phyloP scores from a whole-genome alignment of 768 basidiomycete species.

The Calocybe indica region DNA sequence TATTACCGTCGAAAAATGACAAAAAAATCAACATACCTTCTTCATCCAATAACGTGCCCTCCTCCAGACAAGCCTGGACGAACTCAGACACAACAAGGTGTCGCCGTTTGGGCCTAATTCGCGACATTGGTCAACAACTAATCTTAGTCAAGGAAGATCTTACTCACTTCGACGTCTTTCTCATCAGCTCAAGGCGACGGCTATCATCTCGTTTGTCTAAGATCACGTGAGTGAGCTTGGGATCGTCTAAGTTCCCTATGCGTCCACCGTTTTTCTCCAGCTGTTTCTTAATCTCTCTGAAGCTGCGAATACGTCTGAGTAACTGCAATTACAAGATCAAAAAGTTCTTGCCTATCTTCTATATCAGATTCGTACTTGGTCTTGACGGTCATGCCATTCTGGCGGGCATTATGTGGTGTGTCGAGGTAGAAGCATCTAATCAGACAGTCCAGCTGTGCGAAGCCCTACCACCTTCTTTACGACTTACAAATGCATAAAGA shows the following conservation, averaged over 20 bases:
- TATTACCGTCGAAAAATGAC: neutral
- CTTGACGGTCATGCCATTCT: conserved; percentile 56
- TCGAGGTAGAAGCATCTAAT: conserved; percentile 86
- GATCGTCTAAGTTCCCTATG: conserved; percentile 61
- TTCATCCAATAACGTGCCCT: conserved; percentile 78
- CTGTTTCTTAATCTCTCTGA: conserved; percentile 40
- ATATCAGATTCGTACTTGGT: conserved; percentile 49
- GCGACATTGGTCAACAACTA: conserved; percentile 8
- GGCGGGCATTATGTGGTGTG: conserved; percentile 63
- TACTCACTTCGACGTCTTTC: conserved; percentile 64
- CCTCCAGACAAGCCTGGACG: conserved; percentile 75
- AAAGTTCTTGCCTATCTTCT: conserved; percentile 39
- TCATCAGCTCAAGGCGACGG: conserved; percentile 65
- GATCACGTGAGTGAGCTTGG: conserved; percentile 82
- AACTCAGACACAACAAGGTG: conserved; percentile 76
- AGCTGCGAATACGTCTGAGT: conserved; percentile 33
- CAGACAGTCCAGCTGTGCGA: conserved; percentile 2
- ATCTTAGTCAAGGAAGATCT: neutral
- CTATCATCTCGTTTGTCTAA: conserved; percentile 78
- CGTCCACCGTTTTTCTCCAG: conserved; percentile 71
- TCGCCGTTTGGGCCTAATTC: conserved; percentile 70
- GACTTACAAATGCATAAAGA: conserved; percentile 80
- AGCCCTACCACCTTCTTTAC: neutral
- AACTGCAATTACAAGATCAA: neutral
- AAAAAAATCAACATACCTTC: conserved; percentile 50